Evolutionary conservation across 805 yeast genomes (phyloP).

Genomic region (Lachancea waltii): DNA sequence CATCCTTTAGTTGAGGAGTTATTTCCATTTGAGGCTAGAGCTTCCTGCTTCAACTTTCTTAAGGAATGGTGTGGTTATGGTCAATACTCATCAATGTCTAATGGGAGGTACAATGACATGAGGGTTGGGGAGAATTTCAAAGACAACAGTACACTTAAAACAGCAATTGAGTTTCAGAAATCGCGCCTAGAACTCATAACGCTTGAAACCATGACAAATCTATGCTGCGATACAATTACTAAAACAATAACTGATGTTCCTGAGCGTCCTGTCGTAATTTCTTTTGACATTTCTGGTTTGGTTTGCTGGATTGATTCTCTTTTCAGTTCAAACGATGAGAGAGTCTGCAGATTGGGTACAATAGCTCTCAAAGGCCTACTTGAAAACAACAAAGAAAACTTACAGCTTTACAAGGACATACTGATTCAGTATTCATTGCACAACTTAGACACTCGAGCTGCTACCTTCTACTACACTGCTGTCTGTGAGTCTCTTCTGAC

Average conservation of each 20-base stretch:
- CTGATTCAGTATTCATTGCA: conserved; percentile 65
- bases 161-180: conserved; percentile 69
- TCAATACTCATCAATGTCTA: conserved; percentile 49
- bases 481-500: conserved; percentile 58
- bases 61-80: conserved; percentile 97
- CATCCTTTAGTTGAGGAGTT: conserved; percentile 41
- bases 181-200: conserved; percentile 64
- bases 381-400: conserved; percentile 48
- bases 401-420: conserved; percentile 49
- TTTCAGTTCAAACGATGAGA: conserved; percentile 51
- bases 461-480: conserved; percentile 65
- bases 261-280: conserved; percentile 39
- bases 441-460: conserved; percentile 42
- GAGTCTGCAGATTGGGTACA: conserved; percentile 56
- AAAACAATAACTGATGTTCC: conserved; percentile 32
- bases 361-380: conserved; percentile 66
- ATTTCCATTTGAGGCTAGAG: conserved; percentile 82
- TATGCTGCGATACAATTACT: conserved; percentile 69
- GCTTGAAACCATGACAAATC: conserved; percentile 74
- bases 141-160: conserved; percentile 46
- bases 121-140: conserved; percentile 34
- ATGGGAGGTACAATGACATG: conserved; percentile 59
- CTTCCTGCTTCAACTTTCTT: conserved; percentile 71
- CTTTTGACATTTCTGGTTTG: conserved; percentile 65
- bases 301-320: conserved; percentile 78